phyloP scores from a whole-genome alignment of 345 rosid species.

The Pugionium dolabratum region DNA sequence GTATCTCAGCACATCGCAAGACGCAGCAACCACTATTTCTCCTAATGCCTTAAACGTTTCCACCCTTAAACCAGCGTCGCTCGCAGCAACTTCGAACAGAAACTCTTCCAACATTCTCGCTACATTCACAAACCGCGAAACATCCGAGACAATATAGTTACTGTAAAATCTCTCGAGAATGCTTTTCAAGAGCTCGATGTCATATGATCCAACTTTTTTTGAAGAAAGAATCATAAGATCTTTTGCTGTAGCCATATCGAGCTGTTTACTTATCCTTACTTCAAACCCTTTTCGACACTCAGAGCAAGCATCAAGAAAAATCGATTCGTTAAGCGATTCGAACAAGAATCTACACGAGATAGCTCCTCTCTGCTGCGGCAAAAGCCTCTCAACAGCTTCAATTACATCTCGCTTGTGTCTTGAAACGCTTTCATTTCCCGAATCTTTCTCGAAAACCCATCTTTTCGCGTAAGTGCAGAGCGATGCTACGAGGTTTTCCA shows the following conservation, averaged over 20 bases:
- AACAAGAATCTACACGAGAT: conserved; percentile 57
- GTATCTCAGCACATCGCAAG: conserved; percentile 46
- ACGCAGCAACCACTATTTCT: conserved; percentile 52
- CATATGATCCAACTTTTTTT: conserved; percentile 50
- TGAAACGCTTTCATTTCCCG: conserved; percentile 34
- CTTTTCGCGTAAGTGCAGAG: conserved; percentile 54
- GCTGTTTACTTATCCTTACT: conserved; percentile 72
- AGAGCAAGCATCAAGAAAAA: conserved; percentile 49
- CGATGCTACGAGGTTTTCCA: conserved; percentile 52
- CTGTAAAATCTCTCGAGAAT: conserved; percentile 58
- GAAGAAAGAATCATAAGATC: conserved; percentile 61
- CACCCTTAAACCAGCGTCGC: conserved; percentile 49
- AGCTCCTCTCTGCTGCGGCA: conserved; percentile 57
- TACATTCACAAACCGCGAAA: conserved; percentile 42
- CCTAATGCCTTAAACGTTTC: conserved; percentile 54
- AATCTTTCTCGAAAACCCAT: conserved; percentile 46
- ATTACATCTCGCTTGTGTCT: conserved; percentile 51
- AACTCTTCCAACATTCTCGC: conserved; percentile 73
- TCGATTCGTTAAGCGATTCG: conserved; percentile 58
- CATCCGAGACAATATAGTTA: conserved; percentile 38
- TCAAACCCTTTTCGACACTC: conserved; percentile 68
- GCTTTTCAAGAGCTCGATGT: conserved; percentile 59
- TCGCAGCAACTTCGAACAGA: conserved; percentile 54
- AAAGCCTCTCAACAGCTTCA: conserved; percentile 65
- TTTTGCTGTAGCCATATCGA: conserved; percentile 57